Base-by-base conservation (phyloP, 352 stramenopile genomes). In the Globisporangium perplexum region DNA sequence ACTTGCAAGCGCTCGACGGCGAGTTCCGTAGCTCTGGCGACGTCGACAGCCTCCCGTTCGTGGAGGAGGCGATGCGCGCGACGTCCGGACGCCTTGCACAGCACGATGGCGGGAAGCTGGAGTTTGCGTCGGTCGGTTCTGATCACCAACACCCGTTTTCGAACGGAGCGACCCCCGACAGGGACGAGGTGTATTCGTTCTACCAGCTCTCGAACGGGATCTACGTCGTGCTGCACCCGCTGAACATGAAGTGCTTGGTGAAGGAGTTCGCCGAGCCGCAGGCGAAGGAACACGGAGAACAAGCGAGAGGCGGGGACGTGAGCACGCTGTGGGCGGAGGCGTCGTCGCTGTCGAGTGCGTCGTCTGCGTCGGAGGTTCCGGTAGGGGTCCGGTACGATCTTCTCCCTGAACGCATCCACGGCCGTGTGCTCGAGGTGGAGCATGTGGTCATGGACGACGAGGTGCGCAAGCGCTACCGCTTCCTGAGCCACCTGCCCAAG, bases 211-310 rank as follows among this genome's bases (percentile, higher is more conserved):
- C 66, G 12, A 81, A 95, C 53, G 88, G 88, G 8, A 90, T 86
- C 50, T 91, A 91, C 47, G 88, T 92, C n/a, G 74, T 96, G 53
- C 65, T 96, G 14, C 88, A 96, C 54, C 82, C 88, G 17, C 67
- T 96, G 26, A 95, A 90, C 54, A 92, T 96, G 85, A 88, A 92
- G 47, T 94, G 85, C 53, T 54, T 96, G 47, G 55, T 91, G 30
- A 89, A 85, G 42, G 87, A 96, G 48, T 88, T 74, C 43, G 66
- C 71, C 1, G 57, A 83, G 39, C 61, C 68, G n/a, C 60, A 72
- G 33, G 22, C 47, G 8, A 50, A 52, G 18, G 11, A 28, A 0
- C 28, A 22, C n/a, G 41, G 20, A 22, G 52, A 64, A 42, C 22
- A 67, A 50, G 46, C 69, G 20, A 28, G 60, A 39, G 42, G 56